phyloP scores from a whole-genome alignment of 495 filamentous ascomycete species.

The Xylaria castorea region DNA sequence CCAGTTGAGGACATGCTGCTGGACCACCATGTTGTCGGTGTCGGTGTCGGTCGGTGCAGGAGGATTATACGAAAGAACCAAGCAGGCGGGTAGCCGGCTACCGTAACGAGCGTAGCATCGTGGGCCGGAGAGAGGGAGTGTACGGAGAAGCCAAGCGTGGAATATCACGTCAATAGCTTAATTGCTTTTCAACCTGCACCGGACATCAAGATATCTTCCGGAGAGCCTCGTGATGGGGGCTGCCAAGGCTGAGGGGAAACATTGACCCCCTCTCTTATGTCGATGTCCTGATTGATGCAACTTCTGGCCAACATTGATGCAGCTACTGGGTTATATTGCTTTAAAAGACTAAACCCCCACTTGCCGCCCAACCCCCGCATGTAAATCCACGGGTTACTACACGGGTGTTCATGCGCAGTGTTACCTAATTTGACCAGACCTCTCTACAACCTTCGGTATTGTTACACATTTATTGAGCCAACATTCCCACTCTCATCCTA shows the following conservation, averaged over 20 bases:
- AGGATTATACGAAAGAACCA: not conserved
- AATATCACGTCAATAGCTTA: slow-evolving; percentile 7
- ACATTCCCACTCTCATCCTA: not conserved
- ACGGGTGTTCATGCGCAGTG: not conserved
- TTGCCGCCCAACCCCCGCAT: too few species aligned
- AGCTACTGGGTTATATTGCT: not conserved
- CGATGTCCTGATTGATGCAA: slow-evolving; percentile 3
- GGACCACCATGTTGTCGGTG: slow-evolving; percentile 71
- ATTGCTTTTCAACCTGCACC: slow-evolving; percentile 5
- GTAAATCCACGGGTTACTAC: too few species aligned
- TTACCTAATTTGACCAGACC: not conserved
- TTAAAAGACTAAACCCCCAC: not conserved
- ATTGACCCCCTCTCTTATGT: not conserved
- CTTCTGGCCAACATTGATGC: not conserved
- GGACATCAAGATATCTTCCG: not conserved
- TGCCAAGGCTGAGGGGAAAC: slow-evolving; percentile 32
- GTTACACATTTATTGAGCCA: not conserved
- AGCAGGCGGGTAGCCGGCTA: slow-evolving; percentile 23
- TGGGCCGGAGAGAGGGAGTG: not conserved
- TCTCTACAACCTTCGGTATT: not conserved
- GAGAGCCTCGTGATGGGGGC: slow-evolving; percentile 29
- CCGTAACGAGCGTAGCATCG: slow-evolving; percentile 13
- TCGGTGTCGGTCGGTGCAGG: slow-evolving; percentile 10
- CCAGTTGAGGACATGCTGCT: slow-evolving; percentile 91
- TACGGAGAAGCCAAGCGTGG: not conserved